These are phyloP conservation scores for Hypoxylon lienhwacheense DNA, from an alignment of 495 filamentous ascomycete genomes.

Conservation along the genomic window DNA sequence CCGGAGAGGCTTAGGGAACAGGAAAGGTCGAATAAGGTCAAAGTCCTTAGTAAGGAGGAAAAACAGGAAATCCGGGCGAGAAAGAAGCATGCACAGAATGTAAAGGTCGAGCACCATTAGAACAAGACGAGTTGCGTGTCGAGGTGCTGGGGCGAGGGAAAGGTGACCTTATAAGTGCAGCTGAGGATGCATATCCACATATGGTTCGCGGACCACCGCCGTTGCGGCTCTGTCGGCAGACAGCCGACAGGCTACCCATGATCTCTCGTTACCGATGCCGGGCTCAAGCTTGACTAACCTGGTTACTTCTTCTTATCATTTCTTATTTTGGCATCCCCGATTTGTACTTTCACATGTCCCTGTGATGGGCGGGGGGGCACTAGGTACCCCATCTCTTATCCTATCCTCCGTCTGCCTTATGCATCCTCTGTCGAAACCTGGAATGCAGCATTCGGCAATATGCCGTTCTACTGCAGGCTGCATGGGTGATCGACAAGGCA, in stretches of 20 bases:
- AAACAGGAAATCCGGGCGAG: slow-evolving; percentile 1
- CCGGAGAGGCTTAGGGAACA: slow-evolving; percentile 10
- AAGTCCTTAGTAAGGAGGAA: slow-evolving; percentile 27
- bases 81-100: background rate
- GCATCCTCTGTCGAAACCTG: background rate
- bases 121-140: background rate
- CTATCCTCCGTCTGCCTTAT: slow-evolving; percentile 1
- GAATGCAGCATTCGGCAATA: slow-evolving; percentile 14
- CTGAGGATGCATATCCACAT: slow-evolving; percentile 17
- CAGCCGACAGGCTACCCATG: slow-evolving; percentile 6
- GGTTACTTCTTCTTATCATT: slow-evolving; percentile 7
- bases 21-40: background rate
- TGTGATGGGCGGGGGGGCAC: too few species aligned
- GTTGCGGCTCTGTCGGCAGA: background rate
- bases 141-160: slow-evolving; percentile 1
- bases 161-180: slow-evolving; percentile 5
- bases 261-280: slow-evolving; percentile 9
- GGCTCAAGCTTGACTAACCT: background rate
- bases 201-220: slow-evolving; percentile 26
- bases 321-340: slow-evolving; percentile 6
- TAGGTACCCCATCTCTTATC: too few species aligned
- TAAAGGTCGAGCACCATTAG: background rate
- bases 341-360: background rate
- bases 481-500: slow-evolving; percentile 23
- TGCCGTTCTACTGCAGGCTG: slow-evolving; percentile 22